Base-by-base conservation (phyloP, 2,329 filamentous ascomycete species). In the Aspergillus transmontanensis region DNA sequence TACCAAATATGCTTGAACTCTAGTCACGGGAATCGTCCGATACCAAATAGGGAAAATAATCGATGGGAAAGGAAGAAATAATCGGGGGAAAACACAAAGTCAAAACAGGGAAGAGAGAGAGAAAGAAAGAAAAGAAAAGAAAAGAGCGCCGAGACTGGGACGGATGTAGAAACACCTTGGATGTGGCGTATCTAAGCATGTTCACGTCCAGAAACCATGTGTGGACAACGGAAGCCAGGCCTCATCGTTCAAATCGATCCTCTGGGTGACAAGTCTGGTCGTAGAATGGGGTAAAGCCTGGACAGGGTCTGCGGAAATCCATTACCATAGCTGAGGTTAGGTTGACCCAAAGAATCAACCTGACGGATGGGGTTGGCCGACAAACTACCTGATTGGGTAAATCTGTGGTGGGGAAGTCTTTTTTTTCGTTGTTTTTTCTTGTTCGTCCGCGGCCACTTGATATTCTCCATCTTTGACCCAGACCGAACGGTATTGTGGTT, bases 231-330 rank as follows among this genome's bases (percentile, higher is more conserved):
- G 16, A 12, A 53, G 19, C 32, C 28, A 36, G n/a, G 51, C 36
- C 32, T 55, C 51, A 39, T 55, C 36, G 51, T 55, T 26, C 9
- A 32, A 34, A 32, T 51, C 9, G 28, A 51, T 16, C 19, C 43
- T 34, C 51, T 54, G 51, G 26, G 26, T 39, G 51, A 39, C 51
- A 50, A 19, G 19, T 34, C 6, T 51, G 45, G 59, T 50, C 19
- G 54, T 50, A 34, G 30, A 39, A 43, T 51, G 59, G 34, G 54
- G 39, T 56, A 57, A 16, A 41, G 36, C 58, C 58, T 48, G 54
- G 58, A 55, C 61, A 56, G 62, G 62, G 62, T 63, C 62, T 63
- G 63, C 60, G 54, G 63, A 60, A 26, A 63, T 65, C 60, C 34
- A 60, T 55, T 63, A 60, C 57, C 62, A 60, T 61, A 64, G 60